phyloP scores from a whole-genome alignment of 176 grass and related monocot genomes.

The Musa beccarii region DNA sequence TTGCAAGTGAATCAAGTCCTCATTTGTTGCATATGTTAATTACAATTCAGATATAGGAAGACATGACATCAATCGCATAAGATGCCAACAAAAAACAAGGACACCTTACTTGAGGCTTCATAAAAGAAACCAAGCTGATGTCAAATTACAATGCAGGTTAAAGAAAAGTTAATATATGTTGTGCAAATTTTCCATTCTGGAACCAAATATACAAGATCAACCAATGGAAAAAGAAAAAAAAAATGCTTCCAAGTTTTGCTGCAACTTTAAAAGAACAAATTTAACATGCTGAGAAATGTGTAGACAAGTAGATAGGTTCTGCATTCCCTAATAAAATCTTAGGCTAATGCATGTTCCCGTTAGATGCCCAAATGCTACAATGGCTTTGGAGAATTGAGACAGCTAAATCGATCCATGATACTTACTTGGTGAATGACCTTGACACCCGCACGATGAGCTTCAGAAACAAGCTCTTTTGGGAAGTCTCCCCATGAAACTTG shows the following conservation, averaged over 20 bases:
- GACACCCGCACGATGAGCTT: slow-evolving; percentile 72
- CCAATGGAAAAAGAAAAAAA: background rate
- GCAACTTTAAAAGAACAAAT: background rate
- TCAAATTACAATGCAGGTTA: too few relatives aligned
- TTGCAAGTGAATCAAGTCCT: too few relatives aligned
- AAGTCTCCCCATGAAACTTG: slow-evolving; percentile 94
- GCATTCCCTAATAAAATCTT: background rate
- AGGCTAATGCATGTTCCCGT: background rate
- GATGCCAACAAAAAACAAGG: too few relatives aligned
- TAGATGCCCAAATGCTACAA: background rate
- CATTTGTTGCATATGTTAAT: too few relatives aligned
- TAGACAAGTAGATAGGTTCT: background rate
- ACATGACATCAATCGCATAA: too few relatives aligned
- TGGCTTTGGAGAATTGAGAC: background rate
- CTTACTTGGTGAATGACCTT: slow-evolving; percentile 92
- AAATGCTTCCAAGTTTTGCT: background rate
- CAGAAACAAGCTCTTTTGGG: slow-evolving; percentile 46
- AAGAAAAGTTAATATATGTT: too few relatives aligned
- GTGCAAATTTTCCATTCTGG: too few relatives aligned
- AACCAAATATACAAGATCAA: too few relatives aligned
- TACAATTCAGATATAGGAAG: too few relatives aligned
- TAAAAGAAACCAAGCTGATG: too few relatives aligned
- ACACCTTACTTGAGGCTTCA: too few relatives aligned
- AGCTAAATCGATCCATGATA: background rate
- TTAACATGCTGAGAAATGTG: background rate